Base-by-base conservation (phyloP, 2,329 filamentous ascomycete species). In the Grosmannia huntii region DNA sequence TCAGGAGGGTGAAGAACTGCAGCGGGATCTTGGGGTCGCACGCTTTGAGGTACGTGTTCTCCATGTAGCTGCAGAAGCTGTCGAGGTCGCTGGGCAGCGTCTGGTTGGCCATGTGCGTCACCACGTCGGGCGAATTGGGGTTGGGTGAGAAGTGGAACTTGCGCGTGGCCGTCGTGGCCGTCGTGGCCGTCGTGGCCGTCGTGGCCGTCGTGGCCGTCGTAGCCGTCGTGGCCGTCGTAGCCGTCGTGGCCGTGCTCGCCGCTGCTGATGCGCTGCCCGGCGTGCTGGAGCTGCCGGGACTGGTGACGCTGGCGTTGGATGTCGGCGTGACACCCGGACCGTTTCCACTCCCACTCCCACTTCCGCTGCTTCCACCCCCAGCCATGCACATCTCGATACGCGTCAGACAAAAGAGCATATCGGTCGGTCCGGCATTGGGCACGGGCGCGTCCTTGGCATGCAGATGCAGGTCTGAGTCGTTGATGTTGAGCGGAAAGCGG, bases 401-500 rank as follows among this genome's bases (percentile, higher is more conserved):
- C 0, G 79, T 76, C 12, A 84, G 72, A 16, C 75, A 73, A 64
- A 84, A 85, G 7, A 83, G 69, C 76, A 83, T 82, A 63, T 84
- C 82, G 0, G 80, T 84, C 4, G 79, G 73, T 1, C 77, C 78
- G 5, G 65, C 65, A 58, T 80, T 77, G 2, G 75, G 68, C 3
- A 69, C 67, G 0, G 79, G 80, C 0, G 73, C 65, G 51, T 80
- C 79, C 64, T 80, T 83, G 62, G 80, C 78, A 56, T 83, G 73
- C 4, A 77, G 64, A 62, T 82, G 76, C 5, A 85, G 69, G 63
- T 84, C 81, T 12, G 78, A 75, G 64, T 85, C 82, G 66, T 83
- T 83, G 64, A 84, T 76, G 63, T 84, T 84, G 55, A 83, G 73
- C 2, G 81, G 82, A 36, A 81, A 69, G 60, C 74, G 77, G 68